These are phyloP conservation scores for Solanum pimpinellifolium DNA, from an alignment of 257 asterid species.

Conservation along the genomic window DNA sequence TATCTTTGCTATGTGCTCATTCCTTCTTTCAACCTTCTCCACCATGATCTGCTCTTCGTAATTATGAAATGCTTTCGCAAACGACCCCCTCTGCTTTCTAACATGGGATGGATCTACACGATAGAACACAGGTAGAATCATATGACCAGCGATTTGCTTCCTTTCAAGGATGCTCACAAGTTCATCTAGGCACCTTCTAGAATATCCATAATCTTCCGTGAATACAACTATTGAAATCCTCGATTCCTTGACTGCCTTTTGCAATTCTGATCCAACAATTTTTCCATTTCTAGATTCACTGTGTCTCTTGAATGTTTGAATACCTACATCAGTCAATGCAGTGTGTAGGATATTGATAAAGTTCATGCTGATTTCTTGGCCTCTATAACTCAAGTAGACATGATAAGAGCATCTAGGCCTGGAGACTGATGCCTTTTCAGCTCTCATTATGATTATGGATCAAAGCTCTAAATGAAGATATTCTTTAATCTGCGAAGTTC, in stretches of 20 bases:
- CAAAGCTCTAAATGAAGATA: not conserved
- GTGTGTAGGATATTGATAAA: not conserved
- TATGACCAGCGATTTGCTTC: not conserved
- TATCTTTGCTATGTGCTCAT: not conserved
- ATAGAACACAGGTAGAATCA: constrained; percentile 8
- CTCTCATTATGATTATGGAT: not conserved
- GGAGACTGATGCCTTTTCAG: not conserved
- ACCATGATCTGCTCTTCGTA: not conserved
- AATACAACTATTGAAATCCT: constrained; percentile 4
- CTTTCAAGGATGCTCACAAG: constrained; percentile 4
- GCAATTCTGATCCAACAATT: not conserved
- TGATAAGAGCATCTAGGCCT: not conserved
- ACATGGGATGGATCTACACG: constrained; percentile 1
- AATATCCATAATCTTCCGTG: constrained; percentile 1
- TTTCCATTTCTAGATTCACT: not conserved
- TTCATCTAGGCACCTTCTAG: constrained; percentile 5
- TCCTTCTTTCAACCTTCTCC: not conserved
- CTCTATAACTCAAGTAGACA: constrained; percentile 2
- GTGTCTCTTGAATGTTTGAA: not conserved
- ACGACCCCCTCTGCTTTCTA: not conserved
- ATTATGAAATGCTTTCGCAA: not conserved
- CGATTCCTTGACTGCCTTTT: not conserved
- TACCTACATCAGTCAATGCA: not conserved
- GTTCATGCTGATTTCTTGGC: not conserved
- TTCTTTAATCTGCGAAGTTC: not conserved